Conservation (phyloP, 1,284 basidiomycete genomes). For the Sporisorium exsertum region DNA sequence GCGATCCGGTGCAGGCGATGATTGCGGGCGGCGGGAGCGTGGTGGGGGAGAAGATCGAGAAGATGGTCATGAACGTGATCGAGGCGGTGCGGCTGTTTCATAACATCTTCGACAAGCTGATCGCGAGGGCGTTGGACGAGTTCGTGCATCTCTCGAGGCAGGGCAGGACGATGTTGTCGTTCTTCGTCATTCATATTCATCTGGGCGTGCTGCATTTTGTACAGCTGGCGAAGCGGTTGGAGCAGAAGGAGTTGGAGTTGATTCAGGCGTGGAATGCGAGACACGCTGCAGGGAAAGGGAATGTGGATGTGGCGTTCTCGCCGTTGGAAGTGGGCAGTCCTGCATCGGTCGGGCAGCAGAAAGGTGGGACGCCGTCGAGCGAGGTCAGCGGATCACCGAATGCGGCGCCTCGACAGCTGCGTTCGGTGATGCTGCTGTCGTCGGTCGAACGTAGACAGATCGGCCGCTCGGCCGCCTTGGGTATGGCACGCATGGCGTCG, state of each 20-base stretch:
- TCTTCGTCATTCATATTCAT: slow-evolving; percentile 54
- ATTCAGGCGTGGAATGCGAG: slow-evolving; percentile 38
- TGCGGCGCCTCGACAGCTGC: slow-evolving; percentile 10
- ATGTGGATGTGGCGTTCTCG: slow-evolving; percentile 12
- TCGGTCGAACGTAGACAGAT: slow-evolving; percentile 34
- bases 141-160: slow-evolving; percentile 44
- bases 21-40: slow-evolving; percentile 31
- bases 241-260: slow-evolving; percentile 47
- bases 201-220: slow-evolving; percentile 46
- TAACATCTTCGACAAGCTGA: slow-evolving; percentile 47
- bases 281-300: not conserved
- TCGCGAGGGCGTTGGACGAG: slow-evolving; percentile 40
- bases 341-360: not conserved
- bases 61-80: slow-evolving; percentile 51
- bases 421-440: slow-evolving; percentile 28
- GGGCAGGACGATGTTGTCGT: slow-evolving; percentile 39
- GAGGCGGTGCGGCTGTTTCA: slow-evolving; percentile 47
- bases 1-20: slow-evolving; percentile 29
- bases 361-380: not conserved
- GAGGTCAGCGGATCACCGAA: slow-evolving; percentile 10
- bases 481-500: slow-evolving; percentile 37
- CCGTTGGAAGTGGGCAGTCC: slow-evolving; percentile 19
- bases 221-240: slow-evolving; percentile 40
- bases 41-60: slow-evolving; percentile 38
- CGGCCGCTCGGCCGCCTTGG: slow-evolving; percentile 31